Conservation (phyloP, 768 basidiomycete species). For the Mycena venus region DNA sequence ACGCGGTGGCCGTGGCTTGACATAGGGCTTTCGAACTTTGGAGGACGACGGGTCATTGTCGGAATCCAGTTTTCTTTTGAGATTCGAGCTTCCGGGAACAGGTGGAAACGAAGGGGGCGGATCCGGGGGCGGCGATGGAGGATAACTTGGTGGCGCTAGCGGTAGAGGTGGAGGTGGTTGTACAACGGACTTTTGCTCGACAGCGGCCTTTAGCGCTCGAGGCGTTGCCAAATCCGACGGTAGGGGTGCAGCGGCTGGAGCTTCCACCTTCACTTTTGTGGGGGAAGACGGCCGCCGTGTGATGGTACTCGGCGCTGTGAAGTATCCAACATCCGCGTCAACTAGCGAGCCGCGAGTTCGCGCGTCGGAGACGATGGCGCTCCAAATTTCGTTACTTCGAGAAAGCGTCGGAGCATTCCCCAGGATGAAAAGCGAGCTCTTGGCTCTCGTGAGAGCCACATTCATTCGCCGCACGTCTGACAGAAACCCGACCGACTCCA, state of each 20-base stretch:
- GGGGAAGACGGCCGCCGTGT: conserved; percentile 28
- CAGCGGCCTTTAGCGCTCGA: conserved; percentile 42
- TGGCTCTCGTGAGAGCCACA: conserved; percentile 97
- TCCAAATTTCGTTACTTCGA: conserved; percentile 87
- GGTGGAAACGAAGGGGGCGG: neutral
- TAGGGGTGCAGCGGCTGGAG: conserved; percentile 36
- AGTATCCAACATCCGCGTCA: conserved; percentile 67
- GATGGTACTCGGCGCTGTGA: conserved; percentile 45
- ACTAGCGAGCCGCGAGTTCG: conserved; percentile 72
- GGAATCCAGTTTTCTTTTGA: conserved; percentile 30
- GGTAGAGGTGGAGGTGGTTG: conserved; percentile 16
- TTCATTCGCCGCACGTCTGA: conserved; percentile 95
- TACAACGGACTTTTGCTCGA: conserved; percentile 30
- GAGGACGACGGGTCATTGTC: neutral
- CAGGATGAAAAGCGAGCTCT: conserved; percentile 93
- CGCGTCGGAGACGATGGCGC: conserved; percentile 82
- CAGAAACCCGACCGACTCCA: conserved; percentile 89
- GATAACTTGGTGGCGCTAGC: neutral
- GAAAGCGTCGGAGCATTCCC: conserved; percentile 93
- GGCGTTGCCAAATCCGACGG: conserved; percentile 57
- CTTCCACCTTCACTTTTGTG: conserved; percentile 37
- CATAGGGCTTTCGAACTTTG: conserved; percentile 21
- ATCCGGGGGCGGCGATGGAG: conserved; percentile 8
- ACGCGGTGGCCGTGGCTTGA: conserved; percentile 45
- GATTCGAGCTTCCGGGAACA: conserved; percentile 45